Base-by-base conservation (phyloP, 805 yeast genomes). In the Teunomyces pallodes region DNA sequence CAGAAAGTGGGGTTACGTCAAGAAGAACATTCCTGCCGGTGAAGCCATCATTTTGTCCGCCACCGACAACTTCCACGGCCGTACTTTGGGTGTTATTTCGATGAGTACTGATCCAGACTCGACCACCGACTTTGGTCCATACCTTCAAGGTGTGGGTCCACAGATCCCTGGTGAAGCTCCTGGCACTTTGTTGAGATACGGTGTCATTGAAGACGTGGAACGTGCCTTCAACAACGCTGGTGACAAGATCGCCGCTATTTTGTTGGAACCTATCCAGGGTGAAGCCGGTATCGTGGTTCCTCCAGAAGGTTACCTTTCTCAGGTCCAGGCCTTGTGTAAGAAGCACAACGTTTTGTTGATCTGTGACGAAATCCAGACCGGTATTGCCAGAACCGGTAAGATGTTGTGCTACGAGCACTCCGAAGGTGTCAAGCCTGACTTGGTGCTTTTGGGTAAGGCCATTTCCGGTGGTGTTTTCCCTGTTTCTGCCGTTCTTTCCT, bases 281-380 rank as follows among this genome's bases (percentile, higher is more conserved):
- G 98, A 92, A 69, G 98, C 98, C 30, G 98, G 98, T 58, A 92
- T 92, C 56, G 92, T 91, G 26, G 97, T 91, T 24, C 97, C 98
- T 46, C 94, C 94, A 55, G 72, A 66, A 43, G 95, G 81, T 59
- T 92, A 91, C 74, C 79, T 92, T 56, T 69, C 83, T 46, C 73
- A 76, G 58, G 96, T 91, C 29, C 80, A 81, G 56, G 83, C 71
- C 46, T 76, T 90, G 53, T 90, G 97, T 75, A 82, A 81, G 60
- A 72, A 90, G 69, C 77, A 91, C 78, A 90, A 92, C 61, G 91
- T 89, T 30, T 75, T 92, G 65, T 80, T 92, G 60, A 91, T 92
- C 70, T 90, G 96, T 64, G 98, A 92, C 67, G 98, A 92, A 76
- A 90, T 92, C 65, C 98, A 92, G 75, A 91, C 98, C 24, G 98